A percentile compares a stretch with the other conserved stretches of the same genome.
Evolutionary conservation across 2,329 filamentous ascomycete genomes (phyloP).

Genomic region (Pyricularia sp.): DNA sequence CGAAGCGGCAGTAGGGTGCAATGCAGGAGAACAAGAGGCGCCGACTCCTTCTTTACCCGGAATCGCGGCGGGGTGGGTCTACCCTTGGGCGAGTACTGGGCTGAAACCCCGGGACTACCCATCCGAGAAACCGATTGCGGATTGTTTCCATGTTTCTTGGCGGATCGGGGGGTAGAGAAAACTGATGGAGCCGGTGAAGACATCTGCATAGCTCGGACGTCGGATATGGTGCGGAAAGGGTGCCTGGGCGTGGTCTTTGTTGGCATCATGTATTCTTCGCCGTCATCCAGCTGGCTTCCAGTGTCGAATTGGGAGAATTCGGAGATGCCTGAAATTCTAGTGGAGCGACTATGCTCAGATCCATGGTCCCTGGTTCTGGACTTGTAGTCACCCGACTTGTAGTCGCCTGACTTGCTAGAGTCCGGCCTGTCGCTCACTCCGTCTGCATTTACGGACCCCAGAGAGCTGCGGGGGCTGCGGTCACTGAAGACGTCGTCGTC

Average conservation of each 20-base stretch:
- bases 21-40: slow-evolving; percentile 69
- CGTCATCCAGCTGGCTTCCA: slow-evolving; percentile 27
- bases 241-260: slow-evolving; percentile 50
- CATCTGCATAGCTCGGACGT: slow-evolving; percentile 64
- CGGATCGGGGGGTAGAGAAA: slow-evolving; percentile 38
- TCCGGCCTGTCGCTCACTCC: slow-evolving; percentile 7
- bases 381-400: slow-evolving; percentile 12
- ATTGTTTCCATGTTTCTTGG: slow-evolving; percentile 24
- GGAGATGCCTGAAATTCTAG: slow-evolving; percentile 39
- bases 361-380: not conserved
- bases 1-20: slow-evolving; percentile 65
- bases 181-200: slow-evolving; percentile 51
- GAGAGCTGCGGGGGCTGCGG: slow-evolving; percentile 45
- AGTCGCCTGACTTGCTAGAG: slow-evolving; percentile 14
- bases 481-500: slow-evolving; percentile 53
- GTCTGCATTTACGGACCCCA: slow-evolving; percentile 34
- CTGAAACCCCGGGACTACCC: slow-evolving; percentile 42
- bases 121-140: slow-evolving; percentile 34
- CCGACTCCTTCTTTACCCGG: slow-evolving; percentile 39
- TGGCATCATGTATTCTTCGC: slow-evolving; percentile 37
- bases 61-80: slow-evolving; percentile 46
- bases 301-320: slow-evolving; percentile 42
- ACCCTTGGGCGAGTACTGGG: slow-evolving; percentile 46
- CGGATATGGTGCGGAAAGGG: slow-evolving; percentile 60
- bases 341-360: slow-evolving; percentile 18